These are phyloP conservation scores for Xylariaceae sp. DNA, from an alignment of 2,329 filamentous ascomycete species.

Conservation along the genomic window DNA sequence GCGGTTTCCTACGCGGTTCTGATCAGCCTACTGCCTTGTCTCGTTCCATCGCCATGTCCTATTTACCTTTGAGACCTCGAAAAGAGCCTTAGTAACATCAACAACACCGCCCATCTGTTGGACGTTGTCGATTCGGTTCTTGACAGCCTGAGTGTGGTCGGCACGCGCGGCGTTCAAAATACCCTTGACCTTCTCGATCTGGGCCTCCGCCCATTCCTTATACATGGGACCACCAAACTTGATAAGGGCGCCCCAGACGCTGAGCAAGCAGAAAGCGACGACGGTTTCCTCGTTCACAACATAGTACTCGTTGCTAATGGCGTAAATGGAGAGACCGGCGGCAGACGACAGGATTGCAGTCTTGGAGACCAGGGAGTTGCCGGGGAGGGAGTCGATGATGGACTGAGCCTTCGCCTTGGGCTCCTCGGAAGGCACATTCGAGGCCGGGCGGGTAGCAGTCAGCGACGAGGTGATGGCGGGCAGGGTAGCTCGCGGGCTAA, in stretches of 20 bases:
- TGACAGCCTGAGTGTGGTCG: constrained; percentile 95
- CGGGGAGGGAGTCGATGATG: constrained; percentile 90
- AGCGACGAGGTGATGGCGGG: constrained; percentile 55
- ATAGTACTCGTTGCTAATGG: constrained; percentile 99
- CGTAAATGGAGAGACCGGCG: constrained; percentile 88
- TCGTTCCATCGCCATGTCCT: neutral
- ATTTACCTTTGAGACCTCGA: constrained; percentile 94
- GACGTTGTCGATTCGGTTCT: constrained; percentile 91
- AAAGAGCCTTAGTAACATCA: constrained; percentile 95
- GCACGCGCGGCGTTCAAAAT: constrained; percentile 93
- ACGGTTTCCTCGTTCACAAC: constrained; percentile 99
- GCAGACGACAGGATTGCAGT: constrained; percentile 94
- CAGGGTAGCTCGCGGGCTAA: constrained; percentile 61
- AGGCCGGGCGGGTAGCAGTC: constrained; percentile 71
- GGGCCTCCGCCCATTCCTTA: constrained; percentile 86
- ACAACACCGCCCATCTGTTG: constrained; percentile 94
- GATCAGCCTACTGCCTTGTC: constrained; percentile 24
- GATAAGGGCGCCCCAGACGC: constrained; percentile 89
- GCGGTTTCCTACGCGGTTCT: constrained; percentile 80
- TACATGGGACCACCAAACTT: constrained; percentile 94
- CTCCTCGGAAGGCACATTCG: constrained; percentile 81
- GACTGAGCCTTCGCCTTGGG: constrained; percentile 97
- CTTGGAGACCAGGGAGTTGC: constrained; percentile 92
- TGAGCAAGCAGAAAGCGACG: constrained; percentile 88
- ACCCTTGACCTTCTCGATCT: constrained; percentile 90